Base-by-base conservation (phyloP, 192 early-diverging fungal genomes). In the Helicostylum pulchrum region DNA sequence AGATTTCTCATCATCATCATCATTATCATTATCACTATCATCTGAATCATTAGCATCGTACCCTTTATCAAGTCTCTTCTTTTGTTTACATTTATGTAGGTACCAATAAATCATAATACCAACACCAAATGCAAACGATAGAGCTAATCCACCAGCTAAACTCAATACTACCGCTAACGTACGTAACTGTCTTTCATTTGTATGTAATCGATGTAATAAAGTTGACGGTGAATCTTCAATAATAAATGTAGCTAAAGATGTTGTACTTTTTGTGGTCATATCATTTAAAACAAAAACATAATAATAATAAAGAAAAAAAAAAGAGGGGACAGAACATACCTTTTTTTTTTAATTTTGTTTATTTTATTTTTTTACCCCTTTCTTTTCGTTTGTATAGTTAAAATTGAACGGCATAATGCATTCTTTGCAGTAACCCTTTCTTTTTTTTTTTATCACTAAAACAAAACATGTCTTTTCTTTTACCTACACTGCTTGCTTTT, bases 181-280 rank as follows among this genome's bases (percentile, higher is more conserved):
- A 30, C 58, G 42, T 31, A 61, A 30, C 23, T 61, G 43, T 7
- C 45, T 19, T 31, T 61, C 58, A 61, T 61, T 47, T 44, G 58
- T 61, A 46, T 61, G 58, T 55, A 55, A 36, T 55, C 53, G 53
- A 55, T 55, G 53, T 30, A 55, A 32, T 55, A 55, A 55, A 55
- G 26, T 55, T 17, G 53, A 55, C 7, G 53, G 34, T 36, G 53
- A 30, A 9, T 55, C 53, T 55, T 55, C 53, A 11, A n/a, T 34
- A 34, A 30, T 30, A 55, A 17, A 34, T 9, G 36, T 39, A 39
- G 36, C 2, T 39, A 39, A 17, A 55, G 53, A 15, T 55, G 53
- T 34, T 30, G 7, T 34, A 17, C n/a, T 55, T 30, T 55, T 34
- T 55, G 53, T 55, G 53, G 12, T 55, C 53, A 31, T 55, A 34